Evolutionary conservation across 2,329 filamentous ascomycete species (phyloP).

Genomic region (Beauveria scarabaeidicola): DNA sequence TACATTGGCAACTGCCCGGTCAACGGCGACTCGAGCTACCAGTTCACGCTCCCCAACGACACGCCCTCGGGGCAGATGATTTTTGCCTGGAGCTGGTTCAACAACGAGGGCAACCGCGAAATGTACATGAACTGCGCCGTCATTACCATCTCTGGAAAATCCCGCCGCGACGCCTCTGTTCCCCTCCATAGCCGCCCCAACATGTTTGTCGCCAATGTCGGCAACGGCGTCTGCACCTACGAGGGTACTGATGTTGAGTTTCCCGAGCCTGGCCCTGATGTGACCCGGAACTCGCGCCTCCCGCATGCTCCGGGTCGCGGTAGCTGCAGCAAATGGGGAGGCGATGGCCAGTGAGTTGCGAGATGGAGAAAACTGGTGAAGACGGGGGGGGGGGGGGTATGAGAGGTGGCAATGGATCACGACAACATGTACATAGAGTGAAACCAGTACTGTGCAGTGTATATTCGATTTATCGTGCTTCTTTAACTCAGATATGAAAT

Average conservation of each 20-base stretch:
- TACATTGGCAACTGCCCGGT: slow-evolving; percentile 29
- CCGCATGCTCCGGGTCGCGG: slow-evolving; percentile 9
- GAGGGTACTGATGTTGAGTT: slow-evolving; percentile 51
- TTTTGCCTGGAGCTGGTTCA: slow-evolving; percentile 57
- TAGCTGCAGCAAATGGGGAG: slow-evolving; percentile 6
- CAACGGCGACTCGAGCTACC: slow-evolving; percentile 31
- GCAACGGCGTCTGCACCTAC: slow-evolving; percentile 45
- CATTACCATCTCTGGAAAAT: slow-evolving; percentile 36
- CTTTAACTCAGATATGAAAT: background rate
- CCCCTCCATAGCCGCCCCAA: slow-evolving; percentile 45
- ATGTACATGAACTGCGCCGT: slow-evolving; percentile 65
- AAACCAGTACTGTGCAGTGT: background rate
- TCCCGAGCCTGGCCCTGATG: slow-evolving; percentile 50
- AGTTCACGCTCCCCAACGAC: slow-evolving; percentile 46
- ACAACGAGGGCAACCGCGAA: slow-evolving; percentile 54
- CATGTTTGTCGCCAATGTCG: slow-evolving; percentile 60
- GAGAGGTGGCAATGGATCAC: too few species aligned
- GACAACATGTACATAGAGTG: background rate
- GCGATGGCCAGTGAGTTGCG: background rate
- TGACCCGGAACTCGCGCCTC: slow-evolving; percentile 23
- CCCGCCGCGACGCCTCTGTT: slow-evolving; percentile 11
- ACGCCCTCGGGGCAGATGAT: slow-evolving; percentile 42
- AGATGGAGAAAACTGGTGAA: too few species aligned
- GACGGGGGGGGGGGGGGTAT: too few species aligned
- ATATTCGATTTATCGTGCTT: background rate